These are phyloP conservation scores for Pseudozyma thailandica DNA, from an alignment of 1,284 basidiomycete genomes.

Conservation along the genomic window DNA sequence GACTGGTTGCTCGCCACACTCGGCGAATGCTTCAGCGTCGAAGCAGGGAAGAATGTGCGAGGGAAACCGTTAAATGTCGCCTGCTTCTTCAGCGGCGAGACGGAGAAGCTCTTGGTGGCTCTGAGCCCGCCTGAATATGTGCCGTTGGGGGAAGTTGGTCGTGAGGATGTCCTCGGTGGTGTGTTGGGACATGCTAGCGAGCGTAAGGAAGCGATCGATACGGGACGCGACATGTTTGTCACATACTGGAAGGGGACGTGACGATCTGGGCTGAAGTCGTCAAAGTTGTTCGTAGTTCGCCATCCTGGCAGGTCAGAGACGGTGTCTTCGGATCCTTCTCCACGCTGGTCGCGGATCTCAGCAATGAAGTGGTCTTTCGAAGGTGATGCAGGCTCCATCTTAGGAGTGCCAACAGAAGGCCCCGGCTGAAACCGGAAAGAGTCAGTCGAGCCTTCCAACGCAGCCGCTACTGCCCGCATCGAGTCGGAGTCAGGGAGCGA, in stretches of 20 bases:
- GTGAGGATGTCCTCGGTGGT: constrained; percentile 34
- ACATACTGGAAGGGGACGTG: constrained; percentile 38
- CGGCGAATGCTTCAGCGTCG: constrained; percentile 20
- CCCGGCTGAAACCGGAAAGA: constrained; percentile 28
- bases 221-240: constrained; percentile 33
- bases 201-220: constrained; percentile 35
- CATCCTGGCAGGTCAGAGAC: constrained; percentile 10
- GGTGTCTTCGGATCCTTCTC: constrained; percentile 27
- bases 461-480: constrained; percentile 36
- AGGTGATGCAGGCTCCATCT: constrained; percentile 26
- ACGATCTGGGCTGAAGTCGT: constrained; percentile 8
- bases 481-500: constrained; percentile 33
- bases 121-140: constrained; percentile 15
- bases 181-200: constrained; percentile 35
- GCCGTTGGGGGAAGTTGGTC: constrained; percentile 22
- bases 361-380: constrained; percentile 13
- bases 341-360: constrained; percentile 10
- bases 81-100: constrained; percentile 22
- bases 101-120: constrained; percentile 24
- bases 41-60: constrained; percentile 16
- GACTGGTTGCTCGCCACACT: constrained; percentile 7
- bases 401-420: constrained; percentile 24
- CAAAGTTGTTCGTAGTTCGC: not conserved
- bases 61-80: constrained; percentile 42
- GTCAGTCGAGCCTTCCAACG: constrained; percentile 22